A percentile compares a stretch with the other conserved stretches of the same genome.
These are phyloP conservation scores for Solidago caesia DNA, from an alignment of 129 eudicot species.

Conservation along the genomic window DNA sequence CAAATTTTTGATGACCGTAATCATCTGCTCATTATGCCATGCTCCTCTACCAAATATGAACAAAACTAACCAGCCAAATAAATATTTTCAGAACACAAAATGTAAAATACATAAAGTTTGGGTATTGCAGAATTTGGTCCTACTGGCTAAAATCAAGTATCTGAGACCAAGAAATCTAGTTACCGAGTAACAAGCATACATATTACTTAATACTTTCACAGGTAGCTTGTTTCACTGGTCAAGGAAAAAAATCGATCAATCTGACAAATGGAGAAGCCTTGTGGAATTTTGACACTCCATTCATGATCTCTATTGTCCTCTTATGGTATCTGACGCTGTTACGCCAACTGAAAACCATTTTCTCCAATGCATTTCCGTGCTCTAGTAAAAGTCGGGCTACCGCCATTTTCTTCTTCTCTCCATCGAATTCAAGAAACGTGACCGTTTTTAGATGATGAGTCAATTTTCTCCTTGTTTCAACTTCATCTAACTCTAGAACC, in stretches of 20 bases:
- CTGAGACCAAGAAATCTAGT: too few relatives aligned
- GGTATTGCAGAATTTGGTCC: too few relatives aligned
- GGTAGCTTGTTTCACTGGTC: neutral
- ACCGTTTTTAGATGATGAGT: neutral
- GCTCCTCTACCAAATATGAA: too few relatives aligned
- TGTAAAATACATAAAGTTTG: too few relatives aligned
- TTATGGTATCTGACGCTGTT: neutral
- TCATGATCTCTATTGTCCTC: neutral
- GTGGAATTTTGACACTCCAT: neutral
- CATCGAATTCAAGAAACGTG: neutral
- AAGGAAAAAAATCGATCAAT: neutral
- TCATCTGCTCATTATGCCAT: too few relatives aligned
- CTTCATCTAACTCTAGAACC: neutral
- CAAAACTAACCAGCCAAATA: too few relatives aligned
- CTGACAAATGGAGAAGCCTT: neutral
- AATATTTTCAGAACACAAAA: too few relatives aligned
- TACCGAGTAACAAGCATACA: neutral
- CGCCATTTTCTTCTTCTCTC: neutral
- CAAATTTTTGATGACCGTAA: too few relatives aligned
- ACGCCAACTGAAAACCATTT: neutral
- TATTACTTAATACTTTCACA: neutral
- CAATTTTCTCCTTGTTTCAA: neutral
- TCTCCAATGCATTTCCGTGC: neutral
- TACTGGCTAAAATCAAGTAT: too few relatives aligned
- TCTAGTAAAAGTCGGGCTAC: neutral